Base-by-base conservation (phyloP, 1,139 yeast species). In the Zygosaccharomyces pseudobailii region DNA sequence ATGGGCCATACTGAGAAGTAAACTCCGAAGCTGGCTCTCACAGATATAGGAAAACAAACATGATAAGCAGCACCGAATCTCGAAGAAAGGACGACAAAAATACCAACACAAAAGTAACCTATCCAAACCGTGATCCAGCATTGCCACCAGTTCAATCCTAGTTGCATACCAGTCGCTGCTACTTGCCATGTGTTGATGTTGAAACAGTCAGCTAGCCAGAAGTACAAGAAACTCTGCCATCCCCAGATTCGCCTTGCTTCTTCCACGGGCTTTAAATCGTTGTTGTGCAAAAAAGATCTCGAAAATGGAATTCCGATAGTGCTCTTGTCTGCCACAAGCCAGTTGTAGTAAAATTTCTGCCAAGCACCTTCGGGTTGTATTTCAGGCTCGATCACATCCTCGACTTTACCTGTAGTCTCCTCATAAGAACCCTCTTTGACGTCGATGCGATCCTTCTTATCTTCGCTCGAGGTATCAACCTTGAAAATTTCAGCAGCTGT, bases 111-210 rank as follows among this genome's bases (percentile, higher is more conserved):
- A 31, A 73, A 62, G 63, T 82, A 82, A 10, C 88, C 88, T 23
- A 82, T 56, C 94, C 95, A 86, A 22, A 87, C 90, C 0, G 92
- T 78, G 30, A 87, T 63, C 95, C 95, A 87, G 13, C 86, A 82
- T 65, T 82, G 89, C 94, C 95, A 87, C 95, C 95, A 87, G 17
- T 82, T 79, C 68, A 87, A 71, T 6, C 92, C 92, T 36, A 78
- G 75, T 46, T 72, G 72, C 50, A 84, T 83, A 54, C 95, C 94
- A 0, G 94, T 84, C 3, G 92, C 82, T 5, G 95, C 95, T 59
- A 88, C 87, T 70, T 86, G 90, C 90, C 94, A 87, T 8, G 96
- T 87, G 62, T 85, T 87, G 58, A 88, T 82, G 65, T 87, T 87
- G 70, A 88, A 85, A 23, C 94, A 80, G 63, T 87, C 96, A 1